phyloP scores from a whole-genome alignment of 768 basidiomycete species.

The Psilocybe tampanensis region DNA sequence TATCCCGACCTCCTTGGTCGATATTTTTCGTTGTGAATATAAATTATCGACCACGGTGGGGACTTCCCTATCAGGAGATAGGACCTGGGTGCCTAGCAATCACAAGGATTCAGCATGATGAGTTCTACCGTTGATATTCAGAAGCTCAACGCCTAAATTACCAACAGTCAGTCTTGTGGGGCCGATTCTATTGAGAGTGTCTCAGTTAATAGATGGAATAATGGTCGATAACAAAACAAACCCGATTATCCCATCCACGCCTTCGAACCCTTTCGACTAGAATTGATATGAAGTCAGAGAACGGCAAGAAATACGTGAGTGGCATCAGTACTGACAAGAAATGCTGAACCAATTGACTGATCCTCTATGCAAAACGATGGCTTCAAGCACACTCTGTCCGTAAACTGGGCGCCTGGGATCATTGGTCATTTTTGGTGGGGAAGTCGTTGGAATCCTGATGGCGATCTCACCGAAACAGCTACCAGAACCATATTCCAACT shows the following conservation, averaged over 20 bases:
- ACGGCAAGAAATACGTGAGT: not conserved
- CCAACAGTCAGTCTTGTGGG: conserved; percentile 12
- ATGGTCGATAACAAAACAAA: not conserved
- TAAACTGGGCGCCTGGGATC: too few relatives aligned
- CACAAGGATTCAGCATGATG: too few relatives aligned
- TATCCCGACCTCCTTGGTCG: conserved; percentile 43
- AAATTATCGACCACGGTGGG: conserved; percentile 63
- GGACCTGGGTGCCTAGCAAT: conserved; percentile 9
- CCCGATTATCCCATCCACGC: conserved; percentile 45
- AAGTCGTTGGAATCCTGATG: too few relatives aligned
- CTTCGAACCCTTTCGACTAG: conserved; percentile 38
- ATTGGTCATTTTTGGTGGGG: too few relatives aligned
- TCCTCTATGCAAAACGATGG: conserved; percentile 47
- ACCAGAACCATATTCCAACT: not conserved
- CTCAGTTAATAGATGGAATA: not conserved
- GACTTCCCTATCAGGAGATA: conserved; percentile 27
- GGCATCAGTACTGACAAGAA: conserved; percentile 4
- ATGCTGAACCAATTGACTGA: conserved; percentile 69
- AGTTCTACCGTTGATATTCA: too few relatives aligned
- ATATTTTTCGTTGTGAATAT: conserved; percentile 39
- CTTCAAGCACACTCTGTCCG: conserved; percentile 31
- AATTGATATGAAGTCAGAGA: not conserved
- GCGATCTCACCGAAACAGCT: too few relatives aligned
- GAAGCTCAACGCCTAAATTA: too few relatives aligned
- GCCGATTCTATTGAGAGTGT: conserved; percentile 9